A percentile compares a stretch with the other conserved stretches of the same genome.
These are phyloP conservation scores for Volvox africanus DNA, from an alignment of 139 green algal genomes.

Conservation along the genomic window DNA sequence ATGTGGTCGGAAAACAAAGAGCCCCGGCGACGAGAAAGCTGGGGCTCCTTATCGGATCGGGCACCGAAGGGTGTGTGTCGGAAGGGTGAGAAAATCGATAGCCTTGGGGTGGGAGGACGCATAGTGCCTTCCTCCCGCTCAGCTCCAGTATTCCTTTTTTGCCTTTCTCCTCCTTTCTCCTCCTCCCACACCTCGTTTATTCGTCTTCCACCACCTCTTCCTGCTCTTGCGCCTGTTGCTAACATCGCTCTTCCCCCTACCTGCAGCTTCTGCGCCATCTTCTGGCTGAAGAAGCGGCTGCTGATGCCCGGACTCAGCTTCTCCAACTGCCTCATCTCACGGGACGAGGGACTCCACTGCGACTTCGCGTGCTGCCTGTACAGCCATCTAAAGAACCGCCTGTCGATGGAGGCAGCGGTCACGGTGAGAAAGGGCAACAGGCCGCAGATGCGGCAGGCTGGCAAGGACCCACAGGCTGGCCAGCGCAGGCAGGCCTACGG, in stretches of 20 bases:
- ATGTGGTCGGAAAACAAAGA: too few relatives aligned
- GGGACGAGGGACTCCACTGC: constrained; percentile 98
- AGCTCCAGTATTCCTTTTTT: too few relatives aligned
- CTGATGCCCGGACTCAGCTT: constrained; percentile 99
- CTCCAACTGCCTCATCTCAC: constrained; percentile 98
- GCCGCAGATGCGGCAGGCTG: too few relatives aligned
- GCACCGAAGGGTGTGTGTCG: too few relatives aligned
- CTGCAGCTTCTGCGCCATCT: constrained; percentile 94
- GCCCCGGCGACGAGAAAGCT: too few relatives aligned
- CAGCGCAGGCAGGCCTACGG: neutral
- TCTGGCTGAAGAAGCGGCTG: constrained; percentile 98
- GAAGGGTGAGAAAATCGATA: too few relatives aligned
- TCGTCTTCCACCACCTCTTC: neutral
- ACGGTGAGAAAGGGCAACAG: neutral
- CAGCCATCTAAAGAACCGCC: constrained; percentile 57
- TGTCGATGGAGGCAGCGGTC: neutral
- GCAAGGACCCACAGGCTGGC: too few relatives aligned
- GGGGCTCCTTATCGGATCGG: too few relatives aligned
- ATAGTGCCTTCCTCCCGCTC: too few relatives aligned
- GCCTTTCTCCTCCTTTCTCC: too few relatives aligned
- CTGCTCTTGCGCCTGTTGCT: neutral
- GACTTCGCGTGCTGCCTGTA: constrained; percentile 99
- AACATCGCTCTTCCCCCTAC: neutral
- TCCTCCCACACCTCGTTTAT: too few relatives aligned
- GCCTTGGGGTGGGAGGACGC: too few relatives aligned